Evolutionary conservation across 345 rosid genomes (phyloP).

Genomic region (Trapa incisa): DNA sequence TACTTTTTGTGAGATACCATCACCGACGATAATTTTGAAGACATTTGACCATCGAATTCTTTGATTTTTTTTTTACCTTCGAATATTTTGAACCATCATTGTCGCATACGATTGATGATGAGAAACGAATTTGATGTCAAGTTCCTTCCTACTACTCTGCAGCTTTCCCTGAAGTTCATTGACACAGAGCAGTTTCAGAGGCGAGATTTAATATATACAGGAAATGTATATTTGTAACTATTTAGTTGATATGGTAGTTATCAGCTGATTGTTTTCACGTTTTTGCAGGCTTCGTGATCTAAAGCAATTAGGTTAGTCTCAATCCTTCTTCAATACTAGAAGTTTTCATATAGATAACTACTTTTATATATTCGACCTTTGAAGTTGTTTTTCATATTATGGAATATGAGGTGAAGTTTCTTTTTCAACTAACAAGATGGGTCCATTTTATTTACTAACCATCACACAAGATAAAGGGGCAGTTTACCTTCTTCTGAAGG

Average conservation of each 20-base stretch:
- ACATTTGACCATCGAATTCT: background rate
- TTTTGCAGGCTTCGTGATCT: constrained; percentile 76
- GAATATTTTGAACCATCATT: background rate
- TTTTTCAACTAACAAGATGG: background rate
- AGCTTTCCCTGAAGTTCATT: constrained; percentile 69
- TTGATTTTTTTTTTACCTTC: background rate
- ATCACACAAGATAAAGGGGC: background rate
- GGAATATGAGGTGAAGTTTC: background rate
- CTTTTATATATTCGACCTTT: background rate
- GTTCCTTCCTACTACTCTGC: constrained; percentile 10
- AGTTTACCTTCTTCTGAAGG: background rate
- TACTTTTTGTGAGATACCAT: background rate
- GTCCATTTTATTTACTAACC: background rate
- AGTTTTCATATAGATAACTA: background rate
- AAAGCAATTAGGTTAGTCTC: constrained; percentile 73
- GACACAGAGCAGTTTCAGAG: constrained; percentile 93
- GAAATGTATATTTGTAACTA: background rate
- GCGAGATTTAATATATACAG: constrained; percentile 15
- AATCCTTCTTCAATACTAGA: background rate
- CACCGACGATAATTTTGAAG: too few relatives aligned
- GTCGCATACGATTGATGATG: background rate
- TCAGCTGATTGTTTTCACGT: background rate
- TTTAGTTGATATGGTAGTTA: background rate
- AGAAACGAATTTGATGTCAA: background rate
- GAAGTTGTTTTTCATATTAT: background rate